Percentiles rank a stretch among this genome's conserved stretches.
Conservation (phyloP, 805 yeast genomes). For the Yarrowia bubula region DNA sequence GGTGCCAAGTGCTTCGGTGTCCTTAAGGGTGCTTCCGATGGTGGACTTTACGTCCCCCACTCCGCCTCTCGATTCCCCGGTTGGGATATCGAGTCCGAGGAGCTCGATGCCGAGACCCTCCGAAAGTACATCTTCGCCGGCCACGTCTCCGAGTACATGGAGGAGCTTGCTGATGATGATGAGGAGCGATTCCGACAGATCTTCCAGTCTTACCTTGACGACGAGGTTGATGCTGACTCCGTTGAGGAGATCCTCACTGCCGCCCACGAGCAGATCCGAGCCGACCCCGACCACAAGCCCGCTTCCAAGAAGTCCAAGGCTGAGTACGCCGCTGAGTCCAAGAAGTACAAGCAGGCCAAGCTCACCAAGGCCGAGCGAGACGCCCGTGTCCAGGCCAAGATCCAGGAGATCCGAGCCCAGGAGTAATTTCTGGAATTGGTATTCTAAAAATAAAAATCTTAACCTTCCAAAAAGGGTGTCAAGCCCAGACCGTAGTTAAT, state of each 20-base stretch:
- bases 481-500: background rate
- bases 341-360: constrained; percentile 85
- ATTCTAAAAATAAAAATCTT: constrained; percentile 10
- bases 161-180: constrained; percentile 99
- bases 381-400: constrained; percentile 87
- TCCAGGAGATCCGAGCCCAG: constrained; percentile 61
- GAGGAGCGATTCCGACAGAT: constrained; percentile 97
- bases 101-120: constrained; percentile 93
- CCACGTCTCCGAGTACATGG: constrained; percentile 99
- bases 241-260: constrained; percentile 91
- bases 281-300: constrained; percentile 86
- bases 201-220: constrained; percentile 94
- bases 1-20: constrained; percentile 99
- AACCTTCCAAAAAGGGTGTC: background rate
- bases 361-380: constrained; percentile 88
- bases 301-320: constrained; percentile 93
- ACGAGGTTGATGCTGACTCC: constrained; percentile 95
- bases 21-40: constrained; percentile 99
- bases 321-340: constrained; percentile 95
- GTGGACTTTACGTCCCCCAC: constrained; percentile 99
- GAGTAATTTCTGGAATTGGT: background rate
- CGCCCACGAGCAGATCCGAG: constrained; percentile 97
- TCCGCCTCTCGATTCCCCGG: constrained; percentile 99
- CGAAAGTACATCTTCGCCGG: constrained; percentile 99
- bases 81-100: constrained; percentile 98